phyloP scores from a whole-genome alignment of 1,284 basidiomycete species.

The Uromyces viciae-fabae region DNA sequence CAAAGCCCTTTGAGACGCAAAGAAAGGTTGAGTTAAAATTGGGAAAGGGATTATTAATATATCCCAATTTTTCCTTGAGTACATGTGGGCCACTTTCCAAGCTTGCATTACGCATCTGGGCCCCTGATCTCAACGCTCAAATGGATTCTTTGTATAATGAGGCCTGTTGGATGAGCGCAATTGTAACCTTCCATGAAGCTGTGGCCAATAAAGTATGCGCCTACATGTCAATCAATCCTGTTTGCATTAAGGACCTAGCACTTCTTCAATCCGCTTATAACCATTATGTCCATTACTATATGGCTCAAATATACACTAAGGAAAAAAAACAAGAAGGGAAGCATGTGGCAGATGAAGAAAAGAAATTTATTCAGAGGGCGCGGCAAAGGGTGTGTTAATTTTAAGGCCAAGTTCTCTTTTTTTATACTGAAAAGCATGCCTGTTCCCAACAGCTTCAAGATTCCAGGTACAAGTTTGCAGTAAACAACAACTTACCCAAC shows the following conservation, averaged over 20 bases:
- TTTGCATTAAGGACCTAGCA: neutral
- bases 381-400: neutral
- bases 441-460: neutral
- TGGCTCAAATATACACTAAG: neutral
- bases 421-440: neutral
- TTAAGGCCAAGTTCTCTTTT: neutral
- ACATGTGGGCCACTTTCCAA: neutral
- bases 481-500: neutral
- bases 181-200: neutral
- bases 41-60: neutral
- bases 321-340: neutral
- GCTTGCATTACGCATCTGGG: neutral
- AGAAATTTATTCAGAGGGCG: neutral
- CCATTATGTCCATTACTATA: conserved; percentile 16
- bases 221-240: conserved; percentile 18
- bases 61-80: neutral
- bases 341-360: neutral
- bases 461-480: neutral
- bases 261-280: neutral
- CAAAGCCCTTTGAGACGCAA: neutral
- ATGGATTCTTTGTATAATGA: conserved; percentile 6
- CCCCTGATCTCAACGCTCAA: neutral
- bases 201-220: neutral
- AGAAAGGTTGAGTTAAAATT: neutral
- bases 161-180: neutral